Evolutionary conservation across 345 rosid species (phyloP).

Genomic region (Raphanus sativus): DNA sequence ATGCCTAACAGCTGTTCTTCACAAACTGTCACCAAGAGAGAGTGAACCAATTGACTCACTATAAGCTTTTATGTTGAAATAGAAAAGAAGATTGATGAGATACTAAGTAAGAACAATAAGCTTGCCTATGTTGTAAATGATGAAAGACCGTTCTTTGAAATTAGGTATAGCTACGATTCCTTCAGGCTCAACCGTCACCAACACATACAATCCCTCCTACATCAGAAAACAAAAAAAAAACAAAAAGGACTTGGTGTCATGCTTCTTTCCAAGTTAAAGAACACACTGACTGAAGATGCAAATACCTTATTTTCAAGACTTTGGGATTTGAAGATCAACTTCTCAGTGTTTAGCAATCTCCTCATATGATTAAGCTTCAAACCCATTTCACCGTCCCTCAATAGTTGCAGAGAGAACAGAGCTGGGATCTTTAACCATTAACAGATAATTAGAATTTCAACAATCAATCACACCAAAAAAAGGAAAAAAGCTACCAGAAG

Average conservation of each 20-base stretch:
- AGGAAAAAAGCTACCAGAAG: not conserved
- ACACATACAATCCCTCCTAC: constrained; percentile 54
- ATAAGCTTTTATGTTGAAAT: not conserved
- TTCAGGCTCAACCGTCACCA: constrained; percentile 78
- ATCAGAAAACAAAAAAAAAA: not conserved
- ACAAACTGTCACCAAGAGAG: constrained; percentile 54
- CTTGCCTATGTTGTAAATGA: constrained; percentile 80
- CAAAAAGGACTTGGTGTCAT: not conserved
- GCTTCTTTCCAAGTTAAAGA: not conserved
- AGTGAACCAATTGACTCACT: not conserved
- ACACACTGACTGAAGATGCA: constrained; percentile 10
- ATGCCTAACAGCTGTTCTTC: constrained; percentile 80
- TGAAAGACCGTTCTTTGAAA: constrained; percentile 49
- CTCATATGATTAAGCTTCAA: constrained; percentile 39
- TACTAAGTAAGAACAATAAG: not conserved
- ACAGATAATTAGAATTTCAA: constrained; percentile 14
- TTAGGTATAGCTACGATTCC: constrained; percentile 73
- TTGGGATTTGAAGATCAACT: constrained; percentile 57
- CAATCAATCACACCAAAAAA: not conserved
- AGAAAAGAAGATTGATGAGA: not conserved
- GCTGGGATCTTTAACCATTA: constrained; percentile 61
- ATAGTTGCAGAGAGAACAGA: constrained; percentile 58
- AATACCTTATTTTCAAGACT: constrained; percentile 51
- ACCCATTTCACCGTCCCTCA: constrained; percentile 42
- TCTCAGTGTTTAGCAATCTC: constrained; percentile 65